A percentile compares a stretch with the other conserved stretches of the same genome.
Evolutionary conservation across 495 filamentous ascomycete species (phyloP).

Genomic region (Penicillium nucicola): DNA sequence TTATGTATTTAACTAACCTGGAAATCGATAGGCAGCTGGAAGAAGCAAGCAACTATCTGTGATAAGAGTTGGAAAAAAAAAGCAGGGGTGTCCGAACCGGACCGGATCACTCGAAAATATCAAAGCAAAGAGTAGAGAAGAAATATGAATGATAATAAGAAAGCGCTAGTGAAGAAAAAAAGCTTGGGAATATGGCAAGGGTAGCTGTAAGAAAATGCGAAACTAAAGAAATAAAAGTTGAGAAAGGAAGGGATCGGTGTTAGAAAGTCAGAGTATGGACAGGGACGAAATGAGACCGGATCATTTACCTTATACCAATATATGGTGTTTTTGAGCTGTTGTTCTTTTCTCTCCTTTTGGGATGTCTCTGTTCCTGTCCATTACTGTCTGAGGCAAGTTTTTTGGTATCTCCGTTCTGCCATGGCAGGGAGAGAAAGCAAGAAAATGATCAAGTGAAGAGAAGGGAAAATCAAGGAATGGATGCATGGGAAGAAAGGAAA

Average conservation of each 20-base stretch:
- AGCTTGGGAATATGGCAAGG: constrained; percentile 36
- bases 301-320: too few species aligned
- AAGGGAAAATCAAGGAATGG: constrained; percentile 17
- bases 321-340: too few species aligned
- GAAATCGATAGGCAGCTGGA: neutral
- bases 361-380: neutral
- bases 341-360: too few species aligned
- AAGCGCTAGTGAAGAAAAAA: constrained; percentile 22
- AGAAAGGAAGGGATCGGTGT: neutral
- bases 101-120: neutral
- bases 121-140: neutral
- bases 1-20: neutral
- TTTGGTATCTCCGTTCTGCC: neutral
- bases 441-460: constrained; percentile 14
- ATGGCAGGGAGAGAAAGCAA: neutral
- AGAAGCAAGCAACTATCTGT: neutral
- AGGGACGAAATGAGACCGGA: neutral
- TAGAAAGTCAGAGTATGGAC: neutral
- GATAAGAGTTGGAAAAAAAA: neutral
- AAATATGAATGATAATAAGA: neutral
- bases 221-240: constrained; percentile 1
- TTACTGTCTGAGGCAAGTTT: neutral
- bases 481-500: constrained; percentile 8
- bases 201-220: constrained; percentile 12
- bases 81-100: neutral